Percentiles rank a stretch among this genome's conserved stretches.
These are phyloP conservation scores for Hortiboletus flavorubellus DNA, from an alignment of 768 basidiomycete genomes.

Conservation along the genomic window DNA sequence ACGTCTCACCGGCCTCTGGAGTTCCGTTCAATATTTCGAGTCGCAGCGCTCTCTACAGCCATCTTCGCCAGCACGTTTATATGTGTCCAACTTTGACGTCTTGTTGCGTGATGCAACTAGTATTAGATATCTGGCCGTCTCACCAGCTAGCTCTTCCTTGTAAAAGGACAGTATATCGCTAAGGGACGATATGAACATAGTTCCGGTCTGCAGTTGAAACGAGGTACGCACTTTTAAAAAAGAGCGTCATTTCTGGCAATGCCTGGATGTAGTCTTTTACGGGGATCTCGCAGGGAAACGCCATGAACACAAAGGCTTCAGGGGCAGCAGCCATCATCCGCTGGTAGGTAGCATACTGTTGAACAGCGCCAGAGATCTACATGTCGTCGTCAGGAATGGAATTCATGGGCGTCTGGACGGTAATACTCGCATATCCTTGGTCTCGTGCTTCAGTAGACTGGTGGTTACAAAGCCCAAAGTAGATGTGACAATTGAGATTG, in stretches of 20 bases:
- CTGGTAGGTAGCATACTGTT: slow-evolving; percentile 17
- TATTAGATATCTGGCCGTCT: slow-evolving; percentile 31
- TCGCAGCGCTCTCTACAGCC: slow-evolving; percentile 13
- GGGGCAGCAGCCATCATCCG: slow-evolving; percentile 26
- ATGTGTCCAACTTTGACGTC: slow-evolving; percentile 24
- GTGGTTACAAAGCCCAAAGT: slow-evolving; percentile 34
- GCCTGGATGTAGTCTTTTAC: slow-evolving; percentile 31
- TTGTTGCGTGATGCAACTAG: slow-evolving; percentile 22
- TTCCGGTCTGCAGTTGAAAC: background rate
- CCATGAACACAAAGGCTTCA: slow-evolving; percentile 31
- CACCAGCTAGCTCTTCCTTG: slow-evolving; percentile 34
- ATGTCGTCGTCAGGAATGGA: background rate
- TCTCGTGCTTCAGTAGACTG: slow-evolving; percentile 28
- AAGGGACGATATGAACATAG: background rate
- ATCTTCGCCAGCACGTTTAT: slow-evolving; percentile 23
- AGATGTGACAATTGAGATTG: slow-evolving; percentile 34
- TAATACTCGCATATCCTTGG: slow-evolving; percentile 22
- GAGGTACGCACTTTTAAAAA: slow-evolving; percentile 33
- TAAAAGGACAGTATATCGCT: slow-evolving; percentile 39
- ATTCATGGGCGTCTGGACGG: background rate
- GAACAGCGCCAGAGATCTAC: slow-evolving; percentile 12
- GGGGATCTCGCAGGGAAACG: slow-evolving; percentile 33
- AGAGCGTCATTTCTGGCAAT: slow-evolving; percentile 31
- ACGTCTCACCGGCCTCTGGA: slow-evolving; percentile 1
- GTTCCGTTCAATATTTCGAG: slow-evolving; percentile 17